Evolutionary conservation across 176 grass and related monocot genomes (phyloP).

Genomic region (Chrysopogon serrulatus): DNA sequence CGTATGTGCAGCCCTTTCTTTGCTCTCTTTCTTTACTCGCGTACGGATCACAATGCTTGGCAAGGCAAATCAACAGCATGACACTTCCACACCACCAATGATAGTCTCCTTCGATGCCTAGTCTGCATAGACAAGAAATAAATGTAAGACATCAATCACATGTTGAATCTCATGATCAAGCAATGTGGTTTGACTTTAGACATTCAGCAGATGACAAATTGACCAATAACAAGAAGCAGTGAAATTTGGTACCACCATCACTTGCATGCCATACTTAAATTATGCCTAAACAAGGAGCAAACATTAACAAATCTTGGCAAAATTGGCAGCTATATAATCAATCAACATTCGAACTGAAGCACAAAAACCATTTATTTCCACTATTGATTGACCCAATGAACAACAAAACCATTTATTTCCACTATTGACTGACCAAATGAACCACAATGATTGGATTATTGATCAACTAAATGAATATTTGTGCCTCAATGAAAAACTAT

Average conservation of each 20-base stretch:
- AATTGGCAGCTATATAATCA: too few species aligned
- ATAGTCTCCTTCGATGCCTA: neutral
- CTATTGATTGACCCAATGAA: too few species aligned
- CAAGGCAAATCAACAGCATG: slow-evolving; percentile 22
- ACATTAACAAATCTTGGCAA: neutral
- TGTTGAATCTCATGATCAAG: neutral
- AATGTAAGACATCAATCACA: neutral
- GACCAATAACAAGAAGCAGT: too few species aligned
- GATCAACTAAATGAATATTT: neutral
- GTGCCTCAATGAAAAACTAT: neutral
- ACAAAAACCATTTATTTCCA: too few species aligned
- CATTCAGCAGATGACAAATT: neutral
- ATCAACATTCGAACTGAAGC: neutral
- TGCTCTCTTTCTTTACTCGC: too few species aligned
- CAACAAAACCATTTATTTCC: neutral
- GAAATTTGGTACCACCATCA: too few species aligned
- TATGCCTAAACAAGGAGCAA: neutral
- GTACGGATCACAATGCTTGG: slow-evolving; percentile 10
- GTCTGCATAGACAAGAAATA: neutral
- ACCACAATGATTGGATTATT: neutral
- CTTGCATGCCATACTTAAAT: too few species aligned
- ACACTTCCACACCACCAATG: neutral
- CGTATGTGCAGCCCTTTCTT: too few species aligned
- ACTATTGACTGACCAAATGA: neutral
- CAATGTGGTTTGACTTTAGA: neutral